Conservation (phyloP, 2,329 filamentous ascomycete species). For the Geosmithia putterillii region DNA sequence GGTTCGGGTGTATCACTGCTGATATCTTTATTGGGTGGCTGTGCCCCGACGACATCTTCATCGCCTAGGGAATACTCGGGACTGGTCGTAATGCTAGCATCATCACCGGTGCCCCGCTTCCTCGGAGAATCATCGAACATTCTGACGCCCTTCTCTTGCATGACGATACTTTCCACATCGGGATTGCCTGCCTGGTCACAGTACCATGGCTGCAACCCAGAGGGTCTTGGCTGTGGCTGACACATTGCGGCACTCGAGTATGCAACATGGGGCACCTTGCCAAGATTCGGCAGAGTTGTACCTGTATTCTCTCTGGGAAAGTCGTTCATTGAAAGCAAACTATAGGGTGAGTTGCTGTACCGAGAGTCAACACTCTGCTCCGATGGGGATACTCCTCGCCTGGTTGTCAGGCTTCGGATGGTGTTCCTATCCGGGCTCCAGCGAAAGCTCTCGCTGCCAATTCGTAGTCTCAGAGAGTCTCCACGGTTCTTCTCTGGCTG, state of each 20-base stretch:
- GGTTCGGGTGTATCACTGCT: background rate
- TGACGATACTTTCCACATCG: background rate
- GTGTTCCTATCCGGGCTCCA: slow-evolving; percentile 16
- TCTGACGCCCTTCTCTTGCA: background rate
- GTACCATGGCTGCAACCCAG: background rate
- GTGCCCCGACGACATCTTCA: background rate
- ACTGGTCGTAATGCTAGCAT: background rate
- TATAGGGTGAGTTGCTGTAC: background rate
- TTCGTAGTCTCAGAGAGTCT: slow-evolving; percentile 11
- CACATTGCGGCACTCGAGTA: background rate
- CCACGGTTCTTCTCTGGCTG: background rate
- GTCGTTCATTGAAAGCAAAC: background rate
- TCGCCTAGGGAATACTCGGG: background rate
- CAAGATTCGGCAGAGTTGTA: background rate
- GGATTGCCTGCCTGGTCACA: background rate
- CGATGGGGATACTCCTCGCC: background rate
- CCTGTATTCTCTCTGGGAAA: background rate
- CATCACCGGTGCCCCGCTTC: background rate
- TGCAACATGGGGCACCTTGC: background rate
- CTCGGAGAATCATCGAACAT: background rate
- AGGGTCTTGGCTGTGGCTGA: background rate
- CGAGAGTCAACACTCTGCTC: background rate
- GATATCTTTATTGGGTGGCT: background rate
- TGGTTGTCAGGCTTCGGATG: slow-evolving; percentile 7
- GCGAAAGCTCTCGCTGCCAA: slow-evolving; percentile 14